Evolutionary conservation across 345 rosid species (phyloP), one percentile per base, ranked within the genome.

Genomic region (Brassica cretica): DNA sequence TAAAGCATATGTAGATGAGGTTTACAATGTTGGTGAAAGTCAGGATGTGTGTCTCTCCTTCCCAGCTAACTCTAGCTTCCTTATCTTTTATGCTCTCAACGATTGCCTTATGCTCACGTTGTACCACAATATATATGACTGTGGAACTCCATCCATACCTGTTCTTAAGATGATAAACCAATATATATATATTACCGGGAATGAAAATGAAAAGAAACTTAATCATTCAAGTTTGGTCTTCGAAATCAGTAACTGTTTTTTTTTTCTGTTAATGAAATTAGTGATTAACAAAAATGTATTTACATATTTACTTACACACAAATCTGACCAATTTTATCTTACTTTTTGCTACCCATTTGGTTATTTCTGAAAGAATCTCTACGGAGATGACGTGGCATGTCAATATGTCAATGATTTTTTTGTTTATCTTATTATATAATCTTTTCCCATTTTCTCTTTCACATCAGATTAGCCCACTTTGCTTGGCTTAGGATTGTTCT

Each of bases 31-130:
- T 79, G 9, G 88, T 87, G 65, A 81, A 82, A 64, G 71, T 83
- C 88, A 85, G 82, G 5, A 75, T 72, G 30, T 66, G 8, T 67
- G 77, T 85, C 19, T 85, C 85, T 56, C 85, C 86, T 11, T 82
- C 77, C 88, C 86, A 85, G 0, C 76, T 81, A 15, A 85, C 14
- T 55, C 51, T 76, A 2, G 59, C 37, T 5, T 73, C 70, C 1
- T 65, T 64, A 6, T 74, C 37, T 0, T 5, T 56, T 60, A 85
- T 67, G 3, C 27, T 73, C 14, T 19, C 24, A 6, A 80, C 8
- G 10, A 87, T 78, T 5, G 21, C 66, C 53, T 84, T n/a, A 46
- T 41, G 49, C 49, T 41, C 49, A 41, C 49, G 49, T 11, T 10
- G n/a, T n/a, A n/a, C n/a, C n/a, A n/a, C n/a, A n/a, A n/a, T n/a